Conservation (phyloP, 306 rosid genomes). For the Cajanus cajan region DNA sequence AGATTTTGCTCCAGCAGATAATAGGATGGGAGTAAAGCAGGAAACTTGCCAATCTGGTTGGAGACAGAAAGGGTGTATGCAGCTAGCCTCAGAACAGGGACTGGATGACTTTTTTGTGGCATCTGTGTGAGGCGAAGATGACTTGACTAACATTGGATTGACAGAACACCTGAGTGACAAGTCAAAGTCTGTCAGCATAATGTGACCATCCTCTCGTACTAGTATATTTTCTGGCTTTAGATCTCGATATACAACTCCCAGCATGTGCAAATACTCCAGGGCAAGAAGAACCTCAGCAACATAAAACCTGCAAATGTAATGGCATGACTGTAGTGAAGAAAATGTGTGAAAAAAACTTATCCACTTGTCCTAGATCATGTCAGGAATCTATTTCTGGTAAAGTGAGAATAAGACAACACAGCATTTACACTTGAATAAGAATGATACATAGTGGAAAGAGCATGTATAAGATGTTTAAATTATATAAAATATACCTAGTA, state of each 20-base stretch:
- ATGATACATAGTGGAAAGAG: neutral
- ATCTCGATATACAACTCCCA: slow-evolving; percentile 94
- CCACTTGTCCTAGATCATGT: neutral
- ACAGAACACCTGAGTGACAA: slow-evolving; percentile 87
- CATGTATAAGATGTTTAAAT: neutral
- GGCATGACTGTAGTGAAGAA: slow-evolving; percentile 20
- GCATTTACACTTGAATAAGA: neutral
- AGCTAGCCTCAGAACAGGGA: slow-evolving; percentile 77
- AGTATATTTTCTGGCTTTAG: slow-evolving; percentile 92
- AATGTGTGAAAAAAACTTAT: neutral
- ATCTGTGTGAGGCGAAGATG: slow-evolving; percentile 62
- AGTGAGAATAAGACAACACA: neutral
- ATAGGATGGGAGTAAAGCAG: slow-evolving; percentile 85
- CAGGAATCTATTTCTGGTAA: neutral
- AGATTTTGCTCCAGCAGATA: slow-evolving; percentile 68
- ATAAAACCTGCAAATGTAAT: slow-evolving; percentile 66
- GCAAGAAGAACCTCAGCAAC: slow-evolving; percentile 95
- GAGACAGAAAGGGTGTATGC: slow-evolving; percentile 94
- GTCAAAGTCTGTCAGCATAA: slow-evolving; percentile 96
- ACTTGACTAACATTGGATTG: slow-evolving; percentile 68
- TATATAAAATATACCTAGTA: neutral
- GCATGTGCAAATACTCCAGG: slow-evolving; percentile 94
- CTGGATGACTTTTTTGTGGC: slow-evolving; percentile 54
- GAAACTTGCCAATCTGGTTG: slow-evolving; percentile 98
- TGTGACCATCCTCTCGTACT: slow-evolving; percentile 98